These are phyloP conservation scores for Plasmodium vinckei DNA, from an alignment of 169 alveolate genomes.

Conservation along the genomic window DNA sequence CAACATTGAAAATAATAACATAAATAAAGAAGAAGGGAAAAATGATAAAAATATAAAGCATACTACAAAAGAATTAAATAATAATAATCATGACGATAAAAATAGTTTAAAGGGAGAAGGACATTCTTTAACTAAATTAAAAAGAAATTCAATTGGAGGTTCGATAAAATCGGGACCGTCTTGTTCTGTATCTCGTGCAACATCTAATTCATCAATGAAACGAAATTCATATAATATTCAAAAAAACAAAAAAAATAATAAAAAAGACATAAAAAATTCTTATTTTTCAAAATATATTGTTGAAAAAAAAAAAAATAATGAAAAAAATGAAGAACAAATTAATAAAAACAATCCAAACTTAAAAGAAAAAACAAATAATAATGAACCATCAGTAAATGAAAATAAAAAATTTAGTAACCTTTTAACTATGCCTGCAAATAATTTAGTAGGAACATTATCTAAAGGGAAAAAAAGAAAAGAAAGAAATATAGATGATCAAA, in stretches of 20 bases:
- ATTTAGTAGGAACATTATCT: background rate
- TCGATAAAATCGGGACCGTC: too few species aligned
- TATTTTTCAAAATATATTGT: slow-evolving; percentile 9
- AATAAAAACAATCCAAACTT: background rate
- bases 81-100: background rate
- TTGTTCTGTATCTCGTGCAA: too few species aligned
- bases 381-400: background rate
- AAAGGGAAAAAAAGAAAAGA: slow-evolving; percentile 53
- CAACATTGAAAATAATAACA: background rate
- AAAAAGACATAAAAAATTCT: slow-evolving; percentile 8
- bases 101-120: background rate
- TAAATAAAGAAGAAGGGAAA: background rate
- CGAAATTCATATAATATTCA: background rate
- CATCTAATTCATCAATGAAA: slow-evolving; percentile 1
- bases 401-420: background rate
- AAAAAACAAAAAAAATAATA: slow-evolving; percentile 3
- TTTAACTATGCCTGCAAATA: background rate
- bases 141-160: too few species aligned
- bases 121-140: too few species aligned
- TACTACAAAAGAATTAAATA: background rate
- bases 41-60: background rate
- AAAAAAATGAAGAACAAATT: background rate
- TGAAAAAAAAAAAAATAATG: slow-evolving; percentile 1
- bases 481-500: slow-evolving; percentile 6
- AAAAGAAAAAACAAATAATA: background rate